Evolutionary conservation across 345 rosid genomes (phyloP), one percentile per base, ranked within the genome.

Genomic region (Citrus reticulata): DNA sequence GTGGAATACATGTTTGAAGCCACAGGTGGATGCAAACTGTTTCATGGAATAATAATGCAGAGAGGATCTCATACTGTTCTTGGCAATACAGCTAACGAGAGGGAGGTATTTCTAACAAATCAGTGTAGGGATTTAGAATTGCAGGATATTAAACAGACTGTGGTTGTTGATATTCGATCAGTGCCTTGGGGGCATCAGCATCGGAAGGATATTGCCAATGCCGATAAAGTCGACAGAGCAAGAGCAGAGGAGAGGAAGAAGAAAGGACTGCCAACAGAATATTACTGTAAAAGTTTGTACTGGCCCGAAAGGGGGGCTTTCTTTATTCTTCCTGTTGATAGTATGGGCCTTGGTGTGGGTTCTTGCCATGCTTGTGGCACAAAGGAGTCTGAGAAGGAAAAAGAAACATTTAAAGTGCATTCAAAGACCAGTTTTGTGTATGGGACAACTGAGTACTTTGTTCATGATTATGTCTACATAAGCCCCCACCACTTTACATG

Each of bases 251-350:
- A 91, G 57, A 81, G 94, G 72, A 90, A 86, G 83, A 81, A 27
- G 2, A 86, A 86, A 80, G 90, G 84, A 55, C 71, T 90, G 80
- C 87, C 84, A 0, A 68, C 63, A 30, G 93, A 90, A 63, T 91
- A 84, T 76, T 90, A 76, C 77, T 93, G 94, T 81, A 91, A 85
- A 77, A 83, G 91, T 83, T 68, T 89, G 59, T 93, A 91, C 68
- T 85, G 81, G 79, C 94, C 92, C 22, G 87, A 87, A 79, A 86
- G 80, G 76, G 97, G 97, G 24, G 95, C 93, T 20, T 93, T 93
- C 85, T 84, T 89, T 67, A 69, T 83, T 78, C 89, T 93, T 83
- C 87, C 89, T 32, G 2, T 24, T 17, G 85, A 83, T 74, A 77
- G 73, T 49, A 76, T 91, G 64, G 93, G 91, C 29, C 75, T 76